Conservation (phyloP, 176 grass and related monocot genomes). For the Carex myosuroides region DNA sequence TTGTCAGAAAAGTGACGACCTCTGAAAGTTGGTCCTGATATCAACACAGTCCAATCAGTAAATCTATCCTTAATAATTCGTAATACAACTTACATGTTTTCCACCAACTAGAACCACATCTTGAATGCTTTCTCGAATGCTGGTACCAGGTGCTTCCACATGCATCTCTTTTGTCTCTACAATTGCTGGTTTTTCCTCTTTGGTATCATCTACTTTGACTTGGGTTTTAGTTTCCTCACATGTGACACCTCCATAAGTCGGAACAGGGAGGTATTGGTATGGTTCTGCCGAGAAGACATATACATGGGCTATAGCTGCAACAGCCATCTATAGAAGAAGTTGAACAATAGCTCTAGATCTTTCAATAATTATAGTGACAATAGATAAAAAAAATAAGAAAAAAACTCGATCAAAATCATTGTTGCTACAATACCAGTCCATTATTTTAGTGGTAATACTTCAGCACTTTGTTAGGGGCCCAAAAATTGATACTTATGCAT, state of each 20-base stretch:
- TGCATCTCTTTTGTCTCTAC: constrained; percentile 50
- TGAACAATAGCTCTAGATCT: not conserved
- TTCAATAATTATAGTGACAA: not conserved
- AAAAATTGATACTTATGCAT: not conserved
- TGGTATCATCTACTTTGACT: constrained; percentile 26
- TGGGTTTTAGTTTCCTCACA: constrained; percentile 35
- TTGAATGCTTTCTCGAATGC: constrained; percentile 73
- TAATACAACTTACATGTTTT: constrained; percentile 48
- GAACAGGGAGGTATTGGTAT: constrained; percentile 38
- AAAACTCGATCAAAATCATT: not conserved
- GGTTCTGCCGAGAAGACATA: constrained; percentile 59
- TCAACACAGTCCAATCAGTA: not conserved
- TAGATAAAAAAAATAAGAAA: not conserved
- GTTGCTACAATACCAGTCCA: not conserved
- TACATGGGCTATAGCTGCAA: constrained; percentile 57
- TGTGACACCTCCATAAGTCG: constrained; percentile 26
- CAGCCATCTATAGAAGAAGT: constrained; percentile 60
- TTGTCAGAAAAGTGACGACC: not conserved
- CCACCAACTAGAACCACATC: constrained; percentile 70
- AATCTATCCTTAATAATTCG: not conserved
- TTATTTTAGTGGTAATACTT: not conserved
- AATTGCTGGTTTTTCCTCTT: constrained; percentile 1
- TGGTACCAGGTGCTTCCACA: constrained; percentile 58
- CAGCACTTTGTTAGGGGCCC: not conserved
- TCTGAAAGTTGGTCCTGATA: not conserved